Conservation (phyloP, 257 asterid genomes). For the Solanum rostratum region DNA sequence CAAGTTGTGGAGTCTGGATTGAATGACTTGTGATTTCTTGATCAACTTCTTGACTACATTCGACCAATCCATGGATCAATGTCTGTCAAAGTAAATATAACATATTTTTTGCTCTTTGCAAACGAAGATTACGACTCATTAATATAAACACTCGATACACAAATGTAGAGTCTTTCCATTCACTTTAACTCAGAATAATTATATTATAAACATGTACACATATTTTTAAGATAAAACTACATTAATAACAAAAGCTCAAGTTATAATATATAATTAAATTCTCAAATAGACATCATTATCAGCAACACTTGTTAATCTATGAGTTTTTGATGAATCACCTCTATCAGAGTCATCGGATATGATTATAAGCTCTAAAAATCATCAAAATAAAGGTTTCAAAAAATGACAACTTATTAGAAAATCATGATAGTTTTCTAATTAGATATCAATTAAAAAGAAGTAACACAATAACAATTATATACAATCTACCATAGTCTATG, state of each 20-base stretch:
- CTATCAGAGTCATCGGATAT: neutral
- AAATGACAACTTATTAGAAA: neutral
- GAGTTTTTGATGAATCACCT: neutral
- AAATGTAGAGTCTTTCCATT: neutral
- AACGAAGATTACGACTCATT: neutral
- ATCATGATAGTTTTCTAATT: too few relatives aligned
- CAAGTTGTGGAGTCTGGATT: neutral
- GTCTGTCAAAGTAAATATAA: neutral
- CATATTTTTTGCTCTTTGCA: neutral
- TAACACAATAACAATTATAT: too few relatives aligned
- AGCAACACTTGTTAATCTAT: neutral
- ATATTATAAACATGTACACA: neutral
- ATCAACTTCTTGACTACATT: neutral
- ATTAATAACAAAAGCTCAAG: neutral
- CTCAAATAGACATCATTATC: neutral
- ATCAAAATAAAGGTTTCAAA: neutral
- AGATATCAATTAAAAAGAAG: too few relatives aligned
- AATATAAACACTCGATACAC: neutral
- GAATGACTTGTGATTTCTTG: neutral
- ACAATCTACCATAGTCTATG: neutral
- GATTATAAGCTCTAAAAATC: neutral
- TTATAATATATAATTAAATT: neutral
- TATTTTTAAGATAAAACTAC: neutral
- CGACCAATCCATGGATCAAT: rapidly evolving
- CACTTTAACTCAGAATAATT: neutral